These are phyloP conservation scores for Purshia tridentata DNA, from an alignment of 306 rosid genomes.

Conservation along the genomic window DNA sequence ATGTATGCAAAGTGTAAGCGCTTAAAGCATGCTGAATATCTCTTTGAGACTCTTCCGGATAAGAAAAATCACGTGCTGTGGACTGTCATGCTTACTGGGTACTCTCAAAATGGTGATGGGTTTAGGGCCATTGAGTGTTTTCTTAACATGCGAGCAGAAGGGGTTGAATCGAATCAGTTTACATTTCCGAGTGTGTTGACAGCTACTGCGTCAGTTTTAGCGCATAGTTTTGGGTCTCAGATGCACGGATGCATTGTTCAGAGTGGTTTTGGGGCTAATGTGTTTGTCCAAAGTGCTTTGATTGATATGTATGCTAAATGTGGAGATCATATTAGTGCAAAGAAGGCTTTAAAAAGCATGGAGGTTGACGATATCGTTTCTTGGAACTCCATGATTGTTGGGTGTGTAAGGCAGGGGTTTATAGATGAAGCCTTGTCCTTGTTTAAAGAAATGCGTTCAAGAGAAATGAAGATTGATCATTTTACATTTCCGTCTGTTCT, in stretches of 20 bases:
- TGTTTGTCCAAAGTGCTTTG: slow-evolving; percentile 79
- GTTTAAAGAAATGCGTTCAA: slow-evolving; percentile 66
- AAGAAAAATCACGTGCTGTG: slow-evolving; percentile 65
- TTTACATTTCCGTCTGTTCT: slow-evolving; percentile 83
- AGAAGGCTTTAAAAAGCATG: slow-evolving; percentile 52
- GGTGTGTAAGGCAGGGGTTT: slow-evolving; percentile 68
- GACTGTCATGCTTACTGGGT: slow-evolving; percentile 92
- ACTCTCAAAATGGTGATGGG: slow-evolving; percentile 70
- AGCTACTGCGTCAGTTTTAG: slow-evolving; percentile 59
- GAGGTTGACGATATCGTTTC: slow-evolving; percentile 67
- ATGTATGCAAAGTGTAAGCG: slow-evolving; percentile 81
- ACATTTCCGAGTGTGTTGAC: slow-evolving; percentile 84
- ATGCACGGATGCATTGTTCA: slow-evolving; percentile 62
- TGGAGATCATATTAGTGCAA: slow-evolving; percentile 58
- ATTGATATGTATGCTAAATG: slow-evolving; percentile 87
- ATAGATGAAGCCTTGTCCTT: slow-evolving; percentile 59
- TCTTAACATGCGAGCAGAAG: slow-evolving; percentile 46
- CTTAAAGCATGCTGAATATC: slow-evolving; percentile 60
- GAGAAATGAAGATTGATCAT: slow-evolving; percentile 64
- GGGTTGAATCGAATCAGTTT: slow-evolving; percentile 69
- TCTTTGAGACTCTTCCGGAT: slow-evolving; percentile 47
- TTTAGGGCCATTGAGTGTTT: slow-evolving; percentile 67
- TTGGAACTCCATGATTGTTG: slow-evolving; percentile 89
- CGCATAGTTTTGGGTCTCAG: slow-evolving; percentile 66
- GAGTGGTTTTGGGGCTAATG: slow-evolving; percentile 69